These are phyloP conservation scores for Cylindrotheca fusiformis DNA, from an alignment of 108 stramenopile species.

Conservation along the genomic window DNA sequence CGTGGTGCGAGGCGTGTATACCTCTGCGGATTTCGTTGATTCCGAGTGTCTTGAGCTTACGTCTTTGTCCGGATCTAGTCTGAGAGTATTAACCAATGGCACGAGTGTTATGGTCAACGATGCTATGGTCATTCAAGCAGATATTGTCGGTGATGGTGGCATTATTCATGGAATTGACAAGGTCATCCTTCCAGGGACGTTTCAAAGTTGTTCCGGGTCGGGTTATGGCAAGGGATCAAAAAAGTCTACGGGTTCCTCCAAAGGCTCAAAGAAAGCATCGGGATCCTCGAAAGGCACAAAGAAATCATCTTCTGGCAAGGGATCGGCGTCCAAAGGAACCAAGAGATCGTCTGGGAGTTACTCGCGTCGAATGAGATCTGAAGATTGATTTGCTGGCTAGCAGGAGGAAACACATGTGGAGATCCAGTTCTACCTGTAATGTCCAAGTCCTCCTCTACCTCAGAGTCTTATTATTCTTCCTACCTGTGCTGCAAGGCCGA, in stretches of 20 bases:
- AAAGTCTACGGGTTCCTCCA: not conserved
- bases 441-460: no score
- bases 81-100: not conserved
- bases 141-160: slow-evolving; percentile 22
- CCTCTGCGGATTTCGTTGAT: not conserved
- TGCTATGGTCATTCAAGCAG: slow-evolving; percentile 15
- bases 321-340: no score
- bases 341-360: no score
- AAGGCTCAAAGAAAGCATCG: not conserved
- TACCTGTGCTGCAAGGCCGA: no score
- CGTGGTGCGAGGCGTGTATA: not conserved
- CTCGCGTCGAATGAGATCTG: no score
- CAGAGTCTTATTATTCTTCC: no score
- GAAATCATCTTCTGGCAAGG: no score
- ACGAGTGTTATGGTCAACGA: slow-evolving; percentile 4
- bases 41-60: not conserved
- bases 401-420: no score
- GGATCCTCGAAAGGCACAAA: no score
- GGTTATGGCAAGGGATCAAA: not conserved
- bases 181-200: not conserved
- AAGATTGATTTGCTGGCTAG: no score
- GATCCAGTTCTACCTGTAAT: no score
- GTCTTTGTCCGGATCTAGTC: not conserved
- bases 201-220: not conserved
- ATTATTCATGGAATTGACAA: slow-evolving; percentile 31